Conservation (phyloP, 257 asterid genomes). For the Fraxinus cuspidata region DNA sequence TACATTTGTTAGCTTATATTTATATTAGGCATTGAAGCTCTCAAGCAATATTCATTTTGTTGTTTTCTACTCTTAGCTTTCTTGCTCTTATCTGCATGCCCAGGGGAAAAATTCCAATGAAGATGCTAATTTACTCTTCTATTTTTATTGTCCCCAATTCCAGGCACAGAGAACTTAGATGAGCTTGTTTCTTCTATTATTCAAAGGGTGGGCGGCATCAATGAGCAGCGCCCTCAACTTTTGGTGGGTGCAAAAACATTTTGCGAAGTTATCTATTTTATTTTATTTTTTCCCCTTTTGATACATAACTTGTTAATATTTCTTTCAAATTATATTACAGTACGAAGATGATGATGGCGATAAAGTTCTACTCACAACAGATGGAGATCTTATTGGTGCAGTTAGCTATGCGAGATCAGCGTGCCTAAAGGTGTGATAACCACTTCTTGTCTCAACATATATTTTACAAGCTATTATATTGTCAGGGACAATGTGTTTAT, state of each 20-base stretch:
- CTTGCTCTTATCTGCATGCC: not conserved
- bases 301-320: constrained; percentile 19
- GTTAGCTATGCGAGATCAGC: constrained; percentile 63
- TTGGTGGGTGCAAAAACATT: constrained; percentile 57
- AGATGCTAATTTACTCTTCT: constrained; percentile 12
- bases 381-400: constrained; percentile 83
- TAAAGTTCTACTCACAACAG: constrained; percentile 78
- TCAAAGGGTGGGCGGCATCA: constrained; percentile 63
- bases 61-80: not conserved
- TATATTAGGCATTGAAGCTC: not conserved
- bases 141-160: constrained; percentile 18
- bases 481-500: not conserved
- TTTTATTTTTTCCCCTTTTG: not conserved
- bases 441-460: constrained; percentile 8
- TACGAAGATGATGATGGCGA: constrained; percentile 98
- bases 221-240: constrained; percentile 62
- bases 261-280: not conserved
- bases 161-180: constrained; percentile 72
- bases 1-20: not conserved
- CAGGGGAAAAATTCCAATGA: not conserved
- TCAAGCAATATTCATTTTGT: not conserved
- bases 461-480: constrained; percentile 10
- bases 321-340: constrained; percentile 37
- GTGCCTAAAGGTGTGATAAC: constrained; percentile 62
- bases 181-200: constrained; percentile 80